Base-by-base conservation (phyloP, 805 yeast genomes). In the Metschnikowia shivogae region DNA sequence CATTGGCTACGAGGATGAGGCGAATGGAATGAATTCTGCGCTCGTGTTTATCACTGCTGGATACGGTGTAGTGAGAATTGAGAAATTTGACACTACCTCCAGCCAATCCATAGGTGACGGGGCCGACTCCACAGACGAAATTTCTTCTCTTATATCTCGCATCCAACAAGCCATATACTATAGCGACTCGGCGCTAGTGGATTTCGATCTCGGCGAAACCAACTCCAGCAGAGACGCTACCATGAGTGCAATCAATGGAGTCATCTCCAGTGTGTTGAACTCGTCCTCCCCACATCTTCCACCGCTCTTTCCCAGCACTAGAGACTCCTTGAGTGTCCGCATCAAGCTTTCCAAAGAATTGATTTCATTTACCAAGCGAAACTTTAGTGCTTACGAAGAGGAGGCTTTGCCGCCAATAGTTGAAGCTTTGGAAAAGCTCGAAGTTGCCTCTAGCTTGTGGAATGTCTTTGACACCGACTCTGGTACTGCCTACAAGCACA, bases 151-250 rank as follows among this genome's bases (percentile, higher is more conserved):
- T 29, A 83, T 82, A 58, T 77, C 88, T 0, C 90, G 83, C 54
- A 78, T 92, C 19, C 93, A 85, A 53, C 97, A 90, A 63, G 96
- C 90, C 0, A 78, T 90, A 1, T 84, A 82, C 55, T 86, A 79
- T 50, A 74, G 80, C 2, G 64, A 70, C 62, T 57, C 74, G 63
- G 35, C 71, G 3, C 75, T 71, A 11, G 63, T 78, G 3, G 72
- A 73, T 7, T 63, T 80, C 45, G 73, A 74, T 26, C 61, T 82
- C 17, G 81, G 77, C 48, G 49, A 52, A 2, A 82, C 50, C 0
- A 54, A 43, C 37, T 41, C 60, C 4, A 48, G 52, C 6, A 20
- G 12, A 14, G 48, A 48, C 4, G 44, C 46, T 1, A 48, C 66
- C 2, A 26, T 47, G 17, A 48, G 57, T 12, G 68, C 90, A n/a